Percentiles rank a stretch among this genome's conserved stretches.
phyloP scores from a whole-genome alignment of 1,284 basidiomycete genomes.

The Ganoderma lingzhi region DNA sequence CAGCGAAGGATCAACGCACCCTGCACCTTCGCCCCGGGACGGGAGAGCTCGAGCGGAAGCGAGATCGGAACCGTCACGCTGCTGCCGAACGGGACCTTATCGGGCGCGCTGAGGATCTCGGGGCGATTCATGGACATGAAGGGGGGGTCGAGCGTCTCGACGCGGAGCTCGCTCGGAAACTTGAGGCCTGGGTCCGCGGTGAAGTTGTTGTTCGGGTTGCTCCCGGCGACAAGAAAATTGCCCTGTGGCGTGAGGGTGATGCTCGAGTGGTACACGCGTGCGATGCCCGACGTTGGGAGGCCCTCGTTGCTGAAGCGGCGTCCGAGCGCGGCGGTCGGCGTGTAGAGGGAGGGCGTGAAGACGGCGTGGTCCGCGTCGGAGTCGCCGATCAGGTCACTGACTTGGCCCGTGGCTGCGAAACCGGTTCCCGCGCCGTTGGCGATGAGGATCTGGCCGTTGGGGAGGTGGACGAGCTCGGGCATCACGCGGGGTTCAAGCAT shows the following conservation, averaged over 20 bases:
- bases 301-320: constrained; percentile 54
- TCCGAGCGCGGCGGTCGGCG: constrained; percentile 54
- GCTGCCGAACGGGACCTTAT: constrained; percentile 49
- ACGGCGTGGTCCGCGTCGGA: constrained; percentile 57
- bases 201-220: constrained; percentile 56
- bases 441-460: constrained; percentile 60
- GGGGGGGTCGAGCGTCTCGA: constrained; percentile 58
- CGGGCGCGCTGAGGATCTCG: constrained; percentile 44
- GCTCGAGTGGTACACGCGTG: constrained; percentile 55
- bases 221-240: constrained; percentile 57
- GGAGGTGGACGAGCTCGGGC: constrained; percentile 58
- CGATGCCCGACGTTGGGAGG: constrained; percentile 54
- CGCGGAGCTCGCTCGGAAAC: constrained; percentile 53
- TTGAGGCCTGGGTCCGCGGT: constrained; percentile 34
- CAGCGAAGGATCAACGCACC: constrained; percentile 34
- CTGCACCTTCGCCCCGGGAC: constrained; percentile 42
- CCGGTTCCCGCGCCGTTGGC: constrained; percentile 55
- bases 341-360: constrained; percentile 59
- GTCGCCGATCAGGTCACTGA: constrained; percentile 39
- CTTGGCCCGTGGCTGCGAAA: constrained; percentile 53
- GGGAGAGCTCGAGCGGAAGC: constrained; percentile 41
- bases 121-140: constrained; percentile 51
- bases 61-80: constrained; percentile 47
- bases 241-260: constrained; percentile 50
- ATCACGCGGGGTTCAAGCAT: constrained; percentile 49